Conservation (phyloP, 768 basidiomycete genomes). For the Termitomyces sp. region DNA sequence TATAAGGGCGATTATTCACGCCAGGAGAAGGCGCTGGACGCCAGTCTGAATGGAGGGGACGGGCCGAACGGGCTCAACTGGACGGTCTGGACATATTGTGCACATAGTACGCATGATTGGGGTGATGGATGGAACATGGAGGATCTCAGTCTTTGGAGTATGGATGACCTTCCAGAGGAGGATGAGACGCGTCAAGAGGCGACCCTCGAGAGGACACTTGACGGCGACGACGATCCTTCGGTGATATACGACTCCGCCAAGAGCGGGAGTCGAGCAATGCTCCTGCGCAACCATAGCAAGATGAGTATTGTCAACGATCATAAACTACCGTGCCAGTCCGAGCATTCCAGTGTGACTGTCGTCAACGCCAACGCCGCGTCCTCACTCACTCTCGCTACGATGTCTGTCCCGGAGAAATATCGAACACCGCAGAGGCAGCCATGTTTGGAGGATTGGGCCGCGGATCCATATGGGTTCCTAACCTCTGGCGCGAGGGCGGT, state of each 20-base stretch:
- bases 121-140: slow-evolving; percentile 98
- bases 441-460: slow-evolving; percentile 26
- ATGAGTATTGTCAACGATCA: neutral
- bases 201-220: neutral
- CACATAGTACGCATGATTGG: slow-evolving; percentile 81
- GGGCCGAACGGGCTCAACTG: slow-evolving; percentile 71
- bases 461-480: slow-evolving; percentile 64
- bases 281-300: slow-evolving; percentile 25
- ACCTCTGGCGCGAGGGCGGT: slow-evolving; percentile 84
- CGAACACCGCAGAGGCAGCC: slow-evolving; percentile 1
- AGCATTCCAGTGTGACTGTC: slow-evolving; percentile 6
- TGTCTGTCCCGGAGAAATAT: neutral
- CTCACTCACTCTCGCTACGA: slow-evolving; percentile 21
- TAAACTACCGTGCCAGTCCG: neutral
- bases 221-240: slow-evolving; percentile 12
- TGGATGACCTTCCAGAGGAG: slow-evolving; percentile 51
- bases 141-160: slow-evolving; percentile 85
- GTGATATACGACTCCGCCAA: slow-evolving; percentile 13
- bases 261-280: slow-evolving; percentile 33
- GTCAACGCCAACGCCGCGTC: slow-evolving; percentile 19
- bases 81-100: slow-evolving; percentile 86
- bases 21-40: slow-evolving; percentile 86
- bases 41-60: slow-evolving; percentile 73
- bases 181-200: slow-evolving; percentile 15
- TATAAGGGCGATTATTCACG: slow-evolving; percentile 67